Evolutionary conservation across 2,329 filamentous ascomycete genomes (phyloP), one percentile per base, ranked within the genome.

Genomic region (Penicillium italicum): DNA sequence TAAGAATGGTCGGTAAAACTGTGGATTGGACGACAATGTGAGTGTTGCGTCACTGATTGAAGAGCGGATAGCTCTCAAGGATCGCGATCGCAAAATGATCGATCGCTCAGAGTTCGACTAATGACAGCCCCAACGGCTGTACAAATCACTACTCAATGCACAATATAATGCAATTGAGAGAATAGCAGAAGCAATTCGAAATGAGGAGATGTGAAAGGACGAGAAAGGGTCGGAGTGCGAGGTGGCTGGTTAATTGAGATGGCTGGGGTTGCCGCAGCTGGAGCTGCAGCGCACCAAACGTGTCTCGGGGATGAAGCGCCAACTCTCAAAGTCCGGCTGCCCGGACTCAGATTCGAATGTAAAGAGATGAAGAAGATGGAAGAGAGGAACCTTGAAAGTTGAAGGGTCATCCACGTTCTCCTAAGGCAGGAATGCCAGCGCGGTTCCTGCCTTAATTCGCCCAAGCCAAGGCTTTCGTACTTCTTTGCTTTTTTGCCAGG

Each of bases 191-290:
- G 33, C 31, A n/a, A 44, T 47, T 42, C 34, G 42, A 57, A 51
- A 51, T 50, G 16, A 24, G 37, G 54, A 46, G 59, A 56, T 49
- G 41, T 45, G 42, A 37, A 56, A 57, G 56, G 49, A 56, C 52
- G 49, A 57, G 55, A 59, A 51, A 40, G 53, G 50, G 52, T 54
- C 6, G 47, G 45, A 61, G 60, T 45, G 40, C 30, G 55, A 55
- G 60, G 69, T 70, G 70, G 70, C 69, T 72, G 69, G 70, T 66
- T 69, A 75, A 75, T 69, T 73, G 57, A 56, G 72, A 75, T 72
- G 73, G 73, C 73, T 75, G 73, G 73, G 69, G 59, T 59, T 46
- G 56, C 60, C 53, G 59, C 58, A 59, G 59, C 56, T 50, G 18
- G 37, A 62, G 60, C 62, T 66, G 60, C 60, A 64, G 60, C 62